Evolutionary conservation across 345 rosid species (phyloP).

Genomic region (Balakata baccata): DNA sequence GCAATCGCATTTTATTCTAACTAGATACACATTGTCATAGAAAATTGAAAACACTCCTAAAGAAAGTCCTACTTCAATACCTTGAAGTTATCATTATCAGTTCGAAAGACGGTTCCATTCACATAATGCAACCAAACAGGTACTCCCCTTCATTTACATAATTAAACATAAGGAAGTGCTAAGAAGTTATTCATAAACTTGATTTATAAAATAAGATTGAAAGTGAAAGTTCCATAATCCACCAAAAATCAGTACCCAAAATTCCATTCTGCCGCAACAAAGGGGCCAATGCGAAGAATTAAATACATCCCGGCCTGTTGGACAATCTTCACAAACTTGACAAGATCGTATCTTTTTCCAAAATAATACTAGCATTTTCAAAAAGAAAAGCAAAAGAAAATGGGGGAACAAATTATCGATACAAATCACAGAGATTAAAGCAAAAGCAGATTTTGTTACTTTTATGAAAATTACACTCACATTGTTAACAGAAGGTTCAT

Average conservation of each 20-base stretch:
- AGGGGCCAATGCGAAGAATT: slow-evolving; percentile 96
- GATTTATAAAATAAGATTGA: background rate
- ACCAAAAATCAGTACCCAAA: slow-evolving; percentile 49
- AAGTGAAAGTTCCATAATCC: background rate
- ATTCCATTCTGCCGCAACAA: slow-evolving; percentile 91
- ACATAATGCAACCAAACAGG: slow-evolving; percentile 94
- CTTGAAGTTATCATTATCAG: slow-evolving; percentile 80
- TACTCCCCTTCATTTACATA: slow-evolving; percentile 48
- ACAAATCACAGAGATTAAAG: background rate
- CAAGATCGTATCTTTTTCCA: slow-evolving; percentile 75
- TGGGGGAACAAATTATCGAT: background rate
- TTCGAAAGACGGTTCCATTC: slow-evolving; percentile 79
- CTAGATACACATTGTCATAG: background rate
- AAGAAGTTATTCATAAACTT: background rate
- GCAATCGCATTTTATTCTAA: background rate
- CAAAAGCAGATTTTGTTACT: background rate
- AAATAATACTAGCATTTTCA: slow-evolving; percentile 58
- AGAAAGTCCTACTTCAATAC: slow-evolving; percentile 27
- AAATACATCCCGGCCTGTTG: slow-evolving; percentile 86
- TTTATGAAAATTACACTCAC: slow-evolving; percentile 30
- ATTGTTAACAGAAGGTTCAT: slow-evolving; percentile 69
- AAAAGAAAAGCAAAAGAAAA: background rate
- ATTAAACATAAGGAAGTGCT: background rate
- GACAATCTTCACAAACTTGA: slow-evolving; percentile 79
- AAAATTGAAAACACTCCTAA: background rate